These are phyloP conservation scores for Teunomyces stri DNA, from an alignment of 805 yeast species.

Conservation along the genomic window DNA sequence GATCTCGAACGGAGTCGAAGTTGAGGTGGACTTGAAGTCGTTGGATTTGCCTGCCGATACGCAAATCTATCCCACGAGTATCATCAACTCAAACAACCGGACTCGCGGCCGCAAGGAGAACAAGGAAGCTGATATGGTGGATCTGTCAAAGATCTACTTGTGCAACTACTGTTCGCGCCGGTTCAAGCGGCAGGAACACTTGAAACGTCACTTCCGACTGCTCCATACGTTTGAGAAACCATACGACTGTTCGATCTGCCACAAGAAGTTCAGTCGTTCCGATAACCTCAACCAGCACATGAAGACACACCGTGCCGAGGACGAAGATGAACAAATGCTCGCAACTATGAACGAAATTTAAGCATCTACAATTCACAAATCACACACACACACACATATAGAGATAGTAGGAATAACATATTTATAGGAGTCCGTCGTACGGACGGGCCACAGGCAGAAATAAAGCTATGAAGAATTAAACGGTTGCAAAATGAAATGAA, in stretches of 20 bases:
- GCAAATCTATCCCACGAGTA: slow-evolving; percentile 33
- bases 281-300: slow-evolving; percentile 69
- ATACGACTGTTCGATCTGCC: slow-evolving; percentile 58
- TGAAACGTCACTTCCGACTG: slow-evolving; percentile 71
- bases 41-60: slow-evolving; percentile 41
- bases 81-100: slow-evolving; percentile 31
- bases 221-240: slow-evolving; percentile 75
- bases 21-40: slow-evolving; percentile 38
- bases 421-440: background rate
- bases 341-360: too few relatives aligned
- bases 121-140: slow-evolving; percentile 50
- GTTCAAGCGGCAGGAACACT: slow-evolving; percentile 74
- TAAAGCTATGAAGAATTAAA: background rate
- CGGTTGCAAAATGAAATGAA: background rate
- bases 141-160: slow-evolving; percentile 53
- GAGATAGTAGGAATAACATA: slow-evolving; percentile 4
- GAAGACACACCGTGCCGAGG: slow-evolving; percentile 46
- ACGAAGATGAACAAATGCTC: background rate
- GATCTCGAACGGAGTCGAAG: slow-evolving; percentile 31
- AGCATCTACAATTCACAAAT: too few relatives aligned
- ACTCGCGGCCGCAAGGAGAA: slow-evolving; percentile 68
- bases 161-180: slow-evolving; percentile 64
- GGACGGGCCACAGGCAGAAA: background rate
- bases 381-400: too few relatives aligned
- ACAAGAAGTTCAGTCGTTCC: slow-evolving; percentile 62